Percentiles rank a stretch among this genome's conserved stretches.
Conservation (phyloP, 192 early-diverging fungal species). For the Rhizoclosmatium globosum region DNA sequence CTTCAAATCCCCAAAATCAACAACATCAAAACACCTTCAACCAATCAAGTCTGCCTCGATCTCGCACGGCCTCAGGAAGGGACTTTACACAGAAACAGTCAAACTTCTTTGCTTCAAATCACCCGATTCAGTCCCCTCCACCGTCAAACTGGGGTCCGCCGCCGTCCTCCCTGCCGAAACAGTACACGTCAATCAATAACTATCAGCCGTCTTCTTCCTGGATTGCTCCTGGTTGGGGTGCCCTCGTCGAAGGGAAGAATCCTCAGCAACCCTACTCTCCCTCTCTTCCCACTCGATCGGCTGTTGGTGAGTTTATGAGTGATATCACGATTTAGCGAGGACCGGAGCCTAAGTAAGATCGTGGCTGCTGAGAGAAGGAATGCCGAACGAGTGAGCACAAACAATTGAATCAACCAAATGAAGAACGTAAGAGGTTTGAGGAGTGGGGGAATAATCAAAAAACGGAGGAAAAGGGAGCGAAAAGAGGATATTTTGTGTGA, state of each 20-base stretch:
- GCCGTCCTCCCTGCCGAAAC: not conserved
- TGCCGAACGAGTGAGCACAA: no score
- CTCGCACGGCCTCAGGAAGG: not conserved
- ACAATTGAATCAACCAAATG: no score
- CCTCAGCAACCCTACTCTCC: not conserved
- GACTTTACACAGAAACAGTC: no score
- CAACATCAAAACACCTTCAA: not conserved
- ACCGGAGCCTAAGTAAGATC: not conserved
- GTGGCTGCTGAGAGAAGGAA: no score
- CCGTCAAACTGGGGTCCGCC: not conserved
- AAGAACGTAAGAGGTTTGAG: no score
- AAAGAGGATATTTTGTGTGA: no score
- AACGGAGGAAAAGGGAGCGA: no score
- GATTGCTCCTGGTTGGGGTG: slow-evolving; percentile 31
- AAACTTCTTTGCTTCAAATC: not conserved
- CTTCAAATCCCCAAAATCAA: not conserved
- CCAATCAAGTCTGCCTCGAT: not conserved
- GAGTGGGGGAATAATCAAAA: no score
- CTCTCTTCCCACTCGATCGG: not conserved
- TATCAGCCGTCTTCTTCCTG: slow-evolving; percentile 18
- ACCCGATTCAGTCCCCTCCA: not conserved
- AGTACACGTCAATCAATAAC: slow-evolving; percentile 24
- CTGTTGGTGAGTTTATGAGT: not conserved
- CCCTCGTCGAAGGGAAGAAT: not conserved
- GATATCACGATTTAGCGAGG: no score